These are phyloP conservation scores for Symbiodinium pilosum DNA, from an alignment of 73 alveolate genomes.

Conservation along the genomic window DNA sequence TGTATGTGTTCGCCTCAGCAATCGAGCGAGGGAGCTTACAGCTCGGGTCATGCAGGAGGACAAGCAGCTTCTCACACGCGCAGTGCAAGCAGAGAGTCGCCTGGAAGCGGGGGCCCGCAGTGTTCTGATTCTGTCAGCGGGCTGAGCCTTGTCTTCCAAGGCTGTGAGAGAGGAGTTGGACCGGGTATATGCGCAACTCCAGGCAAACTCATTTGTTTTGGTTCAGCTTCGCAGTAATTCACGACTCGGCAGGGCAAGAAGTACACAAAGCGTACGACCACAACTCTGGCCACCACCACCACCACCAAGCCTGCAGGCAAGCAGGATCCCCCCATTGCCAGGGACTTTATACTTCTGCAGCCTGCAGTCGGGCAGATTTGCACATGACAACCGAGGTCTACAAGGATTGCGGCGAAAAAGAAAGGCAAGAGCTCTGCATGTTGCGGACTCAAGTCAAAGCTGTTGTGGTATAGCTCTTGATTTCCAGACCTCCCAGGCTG, in stretches of 20 bases:
- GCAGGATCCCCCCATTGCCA: neutral
- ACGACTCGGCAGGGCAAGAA: neutral
- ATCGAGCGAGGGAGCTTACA: no score
- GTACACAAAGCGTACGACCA: neutral
- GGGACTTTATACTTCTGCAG: no score
- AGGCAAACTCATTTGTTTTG: neutral
- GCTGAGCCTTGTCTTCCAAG: neutral
- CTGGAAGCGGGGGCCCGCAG: neutral
- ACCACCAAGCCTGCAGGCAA: no score
- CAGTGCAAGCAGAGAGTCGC: neutral
- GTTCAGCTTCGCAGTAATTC: no score
- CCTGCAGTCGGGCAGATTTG: no score
- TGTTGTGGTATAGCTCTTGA: no score
- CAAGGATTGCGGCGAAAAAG: neutral
- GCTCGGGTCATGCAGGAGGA: no score
- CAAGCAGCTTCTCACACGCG: neutral
- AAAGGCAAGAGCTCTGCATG: neutral
- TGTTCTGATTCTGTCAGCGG: no score
- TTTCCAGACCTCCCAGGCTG: neutral
- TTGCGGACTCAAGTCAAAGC: neutral
- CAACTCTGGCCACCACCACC: neutral
- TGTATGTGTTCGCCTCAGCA: no score
- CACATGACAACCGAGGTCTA: no score
- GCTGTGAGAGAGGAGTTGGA: slow-evolving; percentile 45
- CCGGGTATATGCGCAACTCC: slow-evolving; percentile 24